A percentile compares a stretch with the other conserved stretches of the same genome.
phyloP scores from a whole-genome alignment of 371 early-diverging fungal species.

The Dentiscutata heterogama region DNA sequence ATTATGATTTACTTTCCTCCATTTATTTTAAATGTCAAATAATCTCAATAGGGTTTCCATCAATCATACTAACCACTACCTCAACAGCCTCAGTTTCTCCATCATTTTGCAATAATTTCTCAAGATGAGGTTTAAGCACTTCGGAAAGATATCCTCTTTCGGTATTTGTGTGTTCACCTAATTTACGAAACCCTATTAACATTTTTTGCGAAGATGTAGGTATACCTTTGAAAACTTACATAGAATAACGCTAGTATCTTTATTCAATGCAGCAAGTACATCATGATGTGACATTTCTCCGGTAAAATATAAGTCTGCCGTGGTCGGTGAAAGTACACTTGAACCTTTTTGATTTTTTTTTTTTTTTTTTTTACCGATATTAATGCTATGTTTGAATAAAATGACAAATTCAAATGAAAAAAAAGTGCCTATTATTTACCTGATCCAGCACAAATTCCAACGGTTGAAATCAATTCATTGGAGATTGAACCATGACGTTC shows the following conservation, averaged over 20 bases:
- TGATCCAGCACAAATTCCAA: slow-evolving; percentile 97
- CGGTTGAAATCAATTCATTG: slow-evolving; percentile 67
- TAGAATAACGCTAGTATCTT: slow-evolving; percentile 87
- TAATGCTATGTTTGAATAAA: not conserved
- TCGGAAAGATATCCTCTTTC: slow-evolving; percentile 93
- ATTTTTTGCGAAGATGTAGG: not conserved
- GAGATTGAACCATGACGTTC: slow-evolving; percentile 56
- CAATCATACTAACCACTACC: slow-evolving; percentile 74
- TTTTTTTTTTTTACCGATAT: too few species aligned
- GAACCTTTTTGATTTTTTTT: slow-evolving; percentile 52
- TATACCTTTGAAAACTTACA: slow-evolving; percentile 62
- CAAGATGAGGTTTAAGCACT: slow-evolving; percentile 74
- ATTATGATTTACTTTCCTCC: too few species aligned
- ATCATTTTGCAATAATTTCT: slow-evolving; percentile 61
- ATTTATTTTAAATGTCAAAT: slow-evolving; percentile 57
- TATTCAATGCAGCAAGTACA: slow-evolving; percentile 80
- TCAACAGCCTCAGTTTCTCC: slow-evolving; percentile 60
- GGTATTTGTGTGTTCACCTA: slow-evolving; percentile 90
- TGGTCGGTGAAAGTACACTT: slow-evolving; percentile 63
- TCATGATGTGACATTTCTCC: slow-evolving; percentile 97
- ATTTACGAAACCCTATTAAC: not conserved
- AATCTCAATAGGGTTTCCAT: slow-evolving; percentile 78
- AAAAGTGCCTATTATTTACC: slow-evolving; percentile 51
- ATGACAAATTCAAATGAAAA: not conserved
- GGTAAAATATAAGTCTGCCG: slow-evolving; percentile 85